These are phyloP conservation scores for Phytophthora aleatoria DNA, from an alignment of 352 stramenopile genomes.

Conservation along the genomic window DNA sequence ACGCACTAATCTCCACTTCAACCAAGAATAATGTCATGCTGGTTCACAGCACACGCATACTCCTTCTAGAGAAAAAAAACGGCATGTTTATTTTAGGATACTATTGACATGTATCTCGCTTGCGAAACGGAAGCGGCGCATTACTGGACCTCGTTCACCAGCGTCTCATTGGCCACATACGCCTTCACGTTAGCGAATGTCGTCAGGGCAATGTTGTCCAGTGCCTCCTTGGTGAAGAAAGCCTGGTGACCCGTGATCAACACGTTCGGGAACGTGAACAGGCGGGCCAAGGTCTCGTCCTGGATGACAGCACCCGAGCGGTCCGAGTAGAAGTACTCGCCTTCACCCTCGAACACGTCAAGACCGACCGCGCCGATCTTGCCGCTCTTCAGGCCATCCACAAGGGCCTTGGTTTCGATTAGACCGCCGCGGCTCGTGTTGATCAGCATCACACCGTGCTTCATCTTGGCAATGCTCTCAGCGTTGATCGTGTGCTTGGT, in stretches of 20 bases:
- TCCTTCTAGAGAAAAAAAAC: not conserved
- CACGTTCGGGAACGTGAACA: slow-evolving; percentile 84
- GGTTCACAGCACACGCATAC: too few relatives aligned
- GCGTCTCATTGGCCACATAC: slow-evolving; percentile 40
- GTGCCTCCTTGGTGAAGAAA: slow-evolving; percentile 80
- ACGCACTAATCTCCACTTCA: too few relatives aligned
- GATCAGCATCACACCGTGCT: too few relatives aligned
- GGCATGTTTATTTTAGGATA: slow-evolving; percentile 14
- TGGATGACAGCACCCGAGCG: slow-evolving; percentile 63
- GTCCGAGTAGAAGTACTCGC: slow-evolving; percentile 80
- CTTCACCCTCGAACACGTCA: slow-evolving; percentile 88
- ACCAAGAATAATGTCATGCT: too few relatives aligned
- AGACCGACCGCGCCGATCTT: slow-evolving; percentile 80
- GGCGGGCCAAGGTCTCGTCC: slow-evolving; percentile 62
- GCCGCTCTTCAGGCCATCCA: slow-evolving; percentile 75
- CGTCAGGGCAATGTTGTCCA: slow-evolving; percentile 68
- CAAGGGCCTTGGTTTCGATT: slow-evolving; percentile 81
- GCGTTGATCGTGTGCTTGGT: slow-evolving; percentile 89
- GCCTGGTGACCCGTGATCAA: slow-evolving; percentile 81
- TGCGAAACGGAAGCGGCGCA: not conserved
- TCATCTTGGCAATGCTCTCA: slow-evolving; percentile 84
- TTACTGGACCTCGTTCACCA: slow-evolving; percentile 66
- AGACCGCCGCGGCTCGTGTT: slow-evolving; percentile 89
- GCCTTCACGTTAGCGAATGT: slow-evolving; percentile 75
- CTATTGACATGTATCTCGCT: slow-evolving; percentile 4